These are phyloP conservation scores for Neonectria neomacrospora DNA, from an alignment of 2,329 filamentous ascomycete species.

Conservation along the genomic window DNA sequence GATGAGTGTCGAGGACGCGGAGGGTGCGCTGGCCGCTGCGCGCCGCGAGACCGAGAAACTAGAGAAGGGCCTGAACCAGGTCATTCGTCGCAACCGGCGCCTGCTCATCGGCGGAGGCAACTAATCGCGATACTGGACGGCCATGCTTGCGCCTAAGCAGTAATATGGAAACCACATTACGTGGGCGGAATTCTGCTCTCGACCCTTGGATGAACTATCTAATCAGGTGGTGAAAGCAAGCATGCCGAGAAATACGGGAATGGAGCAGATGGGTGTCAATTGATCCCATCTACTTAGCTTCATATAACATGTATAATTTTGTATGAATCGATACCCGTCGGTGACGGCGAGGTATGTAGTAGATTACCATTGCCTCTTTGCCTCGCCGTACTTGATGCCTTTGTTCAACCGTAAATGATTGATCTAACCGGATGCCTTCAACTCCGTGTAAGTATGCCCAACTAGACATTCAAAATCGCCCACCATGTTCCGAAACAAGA, in stretches of 20 bases:
- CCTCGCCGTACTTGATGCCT: not conserved
- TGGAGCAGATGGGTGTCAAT: not conserved
- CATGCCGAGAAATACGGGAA: not conserved
- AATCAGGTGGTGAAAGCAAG: not conserved
- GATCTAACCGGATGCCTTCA: not conserved
- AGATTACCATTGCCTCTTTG: not conserved
- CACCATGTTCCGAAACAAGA: not conserved
- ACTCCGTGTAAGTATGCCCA: not conserved
- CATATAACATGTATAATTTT: not conserved
- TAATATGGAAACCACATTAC: not conserved
- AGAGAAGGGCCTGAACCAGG: slow-evolving; percentile 69
- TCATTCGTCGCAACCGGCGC: slow-evolving; percentile 70
- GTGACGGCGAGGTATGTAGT: not conserved
- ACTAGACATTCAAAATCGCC: not conserved
- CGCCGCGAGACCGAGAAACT: slow-evolving; percentile 70
- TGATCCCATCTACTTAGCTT: not conserved
- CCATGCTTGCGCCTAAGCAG: not conserved
- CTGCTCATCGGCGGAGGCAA: slow-evolving; percentile 56
- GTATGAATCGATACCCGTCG: slow-evolving; percentile 1
- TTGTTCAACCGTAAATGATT: not conserved
- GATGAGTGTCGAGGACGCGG: slow-evolving; percentile 72
- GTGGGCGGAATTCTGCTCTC: not conserved
- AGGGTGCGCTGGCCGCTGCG: slow-evolving; percentile 63
- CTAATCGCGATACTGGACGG: slow-evolving; percentile 21
- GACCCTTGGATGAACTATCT: too few species aligned